phyloP scores from a whole-genome alignment of 108 stramenopile species.

The Chaetoceros tenuissimus region DNA sequence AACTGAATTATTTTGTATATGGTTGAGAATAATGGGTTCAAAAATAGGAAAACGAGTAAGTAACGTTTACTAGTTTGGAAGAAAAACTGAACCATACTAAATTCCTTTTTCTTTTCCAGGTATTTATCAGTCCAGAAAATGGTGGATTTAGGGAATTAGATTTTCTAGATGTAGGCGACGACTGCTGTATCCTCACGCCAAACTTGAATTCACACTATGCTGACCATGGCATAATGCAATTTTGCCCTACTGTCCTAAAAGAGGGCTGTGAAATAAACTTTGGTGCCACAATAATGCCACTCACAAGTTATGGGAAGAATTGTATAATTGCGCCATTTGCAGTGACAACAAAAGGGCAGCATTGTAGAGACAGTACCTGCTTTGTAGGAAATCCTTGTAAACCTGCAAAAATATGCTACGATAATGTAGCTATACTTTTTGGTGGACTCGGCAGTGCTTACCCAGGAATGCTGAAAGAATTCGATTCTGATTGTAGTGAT shows the following conservation, averaged over 20 bases:
- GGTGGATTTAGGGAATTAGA: conserved; percentile 16
- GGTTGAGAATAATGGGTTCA: conserved; percentile 12
- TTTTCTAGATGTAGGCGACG: conserved; percentile 15
- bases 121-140: conserved; percentile 10
- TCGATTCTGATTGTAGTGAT: too few relatives aligned
- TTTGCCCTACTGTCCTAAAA: conserved; percentile 12
- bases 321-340: conserved; percentile 10
- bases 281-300: conserved; percentile 15
- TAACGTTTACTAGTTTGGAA: too few relatives aligned
- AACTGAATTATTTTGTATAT: conserved; percentile 6
- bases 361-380: conserved; percentile 5
- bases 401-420: neutral
- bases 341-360: conserved; percentile 16
- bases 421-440: conserved; percentile 10
- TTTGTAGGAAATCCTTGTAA: conserved; percentile 18
- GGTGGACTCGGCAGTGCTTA: conserved; percentile 13
- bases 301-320: conserved; percentile 9
- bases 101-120: too few relatives aligned
- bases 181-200: conserved; percentile 16
- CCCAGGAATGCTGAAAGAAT: conserved; percentile 7
- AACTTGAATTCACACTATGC: conserved; percentile 19
- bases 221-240: conserved; percentile 14
- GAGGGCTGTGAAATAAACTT: conserved; percentile 14
- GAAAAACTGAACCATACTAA: too few relatives aligned
- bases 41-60: conserved; percentile 4